A percentile compares a stretch with the other conserved stretches of the same genome.
Conservation (phyloP, 305 asterid species). For the Fraxinus paxiana region DNA sequence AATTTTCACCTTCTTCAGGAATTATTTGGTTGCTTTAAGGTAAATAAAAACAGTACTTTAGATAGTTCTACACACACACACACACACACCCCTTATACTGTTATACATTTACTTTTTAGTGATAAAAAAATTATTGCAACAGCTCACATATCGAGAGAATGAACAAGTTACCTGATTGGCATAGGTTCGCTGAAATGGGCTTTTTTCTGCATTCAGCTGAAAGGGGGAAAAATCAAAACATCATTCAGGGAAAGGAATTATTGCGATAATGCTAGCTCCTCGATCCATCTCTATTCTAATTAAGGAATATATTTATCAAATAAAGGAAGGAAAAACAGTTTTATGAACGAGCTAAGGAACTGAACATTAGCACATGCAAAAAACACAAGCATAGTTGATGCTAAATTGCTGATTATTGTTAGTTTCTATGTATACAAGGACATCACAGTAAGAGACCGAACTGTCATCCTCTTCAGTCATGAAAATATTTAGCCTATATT, state of each 20-base stretch:
- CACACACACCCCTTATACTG: no score
- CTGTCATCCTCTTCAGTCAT: background rate
- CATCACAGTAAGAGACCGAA: background rate
- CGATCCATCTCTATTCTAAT: background rate
- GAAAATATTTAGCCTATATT: background rate
- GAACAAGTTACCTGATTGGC: slow-evolving; percentile 41
- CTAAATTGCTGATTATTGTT: background rate
- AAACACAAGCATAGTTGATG: background rate
- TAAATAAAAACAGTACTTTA: background rate
- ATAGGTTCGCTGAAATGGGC: slow-evolving; percentile 54
- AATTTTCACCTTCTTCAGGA: background rate
- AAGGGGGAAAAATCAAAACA: slow-evolving; percentile 14
- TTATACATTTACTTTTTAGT: background rate
- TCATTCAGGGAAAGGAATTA: background rate
- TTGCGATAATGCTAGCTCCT: background rate
- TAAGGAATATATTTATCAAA: background rate
- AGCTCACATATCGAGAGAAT: background rate
- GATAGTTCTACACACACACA: background rate
- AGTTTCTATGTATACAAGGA: background rate
- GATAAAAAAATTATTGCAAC: background rate
- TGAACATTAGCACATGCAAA: background rate
- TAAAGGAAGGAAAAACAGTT: background rate
- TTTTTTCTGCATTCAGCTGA: slow-evolving; percentile 54
- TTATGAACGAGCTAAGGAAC: background rate
- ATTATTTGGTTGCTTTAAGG: background rate